A percentile compares a stretch with the other conserved stretches of the same genome.
phyloP scores from a whole-genome alignment of 805 yeast genomes.

The Wickerhamiella hasegawae region DNA sequence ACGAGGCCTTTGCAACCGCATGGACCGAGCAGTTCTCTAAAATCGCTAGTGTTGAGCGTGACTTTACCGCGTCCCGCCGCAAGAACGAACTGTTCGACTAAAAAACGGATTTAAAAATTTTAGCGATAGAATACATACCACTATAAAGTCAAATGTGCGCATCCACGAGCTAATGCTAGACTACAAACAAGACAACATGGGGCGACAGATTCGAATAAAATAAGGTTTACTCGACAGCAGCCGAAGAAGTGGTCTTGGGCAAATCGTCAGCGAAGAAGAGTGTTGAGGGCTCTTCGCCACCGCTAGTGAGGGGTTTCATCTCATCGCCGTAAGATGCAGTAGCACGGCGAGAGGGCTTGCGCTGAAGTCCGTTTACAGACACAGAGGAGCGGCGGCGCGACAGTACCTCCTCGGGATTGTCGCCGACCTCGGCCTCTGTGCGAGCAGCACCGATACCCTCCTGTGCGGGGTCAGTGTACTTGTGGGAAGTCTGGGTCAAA shows the following conservation, averaged over 20 bases:
- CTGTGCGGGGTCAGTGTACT: conserved; percentile 16
- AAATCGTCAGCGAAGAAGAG: conserved; percentile 22
- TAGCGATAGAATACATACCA: background rate
- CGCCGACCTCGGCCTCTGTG: conserved; percentile 15
- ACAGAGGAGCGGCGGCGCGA: conserved; percentile 17
- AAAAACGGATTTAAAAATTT: no score
- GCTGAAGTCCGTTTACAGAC: conserved; percentile 8
- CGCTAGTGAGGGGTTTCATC: conserved; percentile 18
- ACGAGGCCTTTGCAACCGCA: conserved; percentile 33
- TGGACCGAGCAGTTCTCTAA: conserved; percentile 29
- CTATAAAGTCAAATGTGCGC: background rate
- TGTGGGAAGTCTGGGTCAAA: conserved; percentile 20
- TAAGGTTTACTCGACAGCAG: background rate
- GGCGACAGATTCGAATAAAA: no score
- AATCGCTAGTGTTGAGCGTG: background rate
- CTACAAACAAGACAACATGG: no score
- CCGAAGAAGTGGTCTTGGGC: conserved; percentile 21
- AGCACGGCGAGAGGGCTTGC: conserved; percentile 18
- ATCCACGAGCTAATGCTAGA: background rate
- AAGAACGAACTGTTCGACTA: background rate
- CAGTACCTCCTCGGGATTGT: conserved; percentile 12
- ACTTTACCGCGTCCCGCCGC: background rate
- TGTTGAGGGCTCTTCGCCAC: conserved; percentile 5
- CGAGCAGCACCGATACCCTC: conserved; percentile 22
- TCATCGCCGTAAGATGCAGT: conserved; percentile 22